Evolutionary conservation across 495 filamentous ascomycete genomes (phyloP).

Genomic region (Hypoxylon crocopeplum): DNA sequence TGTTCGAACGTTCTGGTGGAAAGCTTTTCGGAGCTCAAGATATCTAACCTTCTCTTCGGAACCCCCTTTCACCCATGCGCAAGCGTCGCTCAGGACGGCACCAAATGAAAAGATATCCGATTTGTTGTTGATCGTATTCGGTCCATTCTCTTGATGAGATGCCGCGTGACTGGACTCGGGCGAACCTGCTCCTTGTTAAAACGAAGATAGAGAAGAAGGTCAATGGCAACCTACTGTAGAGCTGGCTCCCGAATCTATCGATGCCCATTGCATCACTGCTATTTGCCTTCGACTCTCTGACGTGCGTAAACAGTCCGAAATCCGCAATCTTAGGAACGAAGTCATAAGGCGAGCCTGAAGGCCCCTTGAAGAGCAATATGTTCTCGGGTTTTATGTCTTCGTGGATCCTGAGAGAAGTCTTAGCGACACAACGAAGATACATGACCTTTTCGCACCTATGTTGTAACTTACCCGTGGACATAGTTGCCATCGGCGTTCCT

Average conservation of each 20-base stretch:
- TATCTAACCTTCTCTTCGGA: constrained; percentile 44
- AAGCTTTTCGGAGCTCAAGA: constrained; percentile 36
- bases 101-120: constrained; percentile 57
- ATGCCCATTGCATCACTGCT: constrained; percentile 30
- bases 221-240: constrained; percentile 41
- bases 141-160: constrained; percentile 46
- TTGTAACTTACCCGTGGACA: constrained; percentile 12
- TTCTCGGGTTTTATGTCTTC: constrained; percentile 51
- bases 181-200: background rate
- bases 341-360: constrained; percentile 34
- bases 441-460: too few species aligned
- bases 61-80: constrained; percentile 49
- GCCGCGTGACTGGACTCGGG: constrained; percentile 26
- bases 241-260: constrained; percentile 40
- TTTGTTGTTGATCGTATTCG: constrained; percentile 36
- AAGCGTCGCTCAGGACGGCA: constrained; percentile 54
- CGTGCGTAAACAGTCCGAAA: constrained; percentile 44
- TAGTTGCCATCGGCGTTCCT: constrained; percentile 10
- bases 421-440: too few species aligned
- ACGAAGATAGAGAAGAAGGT: background rate
- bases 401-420: constrained; percentile 39
- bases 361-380: constrained; percentile 45
- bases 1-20: constrained; percentile 26
- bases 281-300: constrained; percentile 19
- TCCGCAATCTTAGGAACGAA: constrained; percentile 51